Evolutionary conservation across 2,329 filamentous ascomycete genomes (phyloP), one percentile per base, ranked within the genome.

Genomic region (Pseudogymnoascus sp.): DNA sequence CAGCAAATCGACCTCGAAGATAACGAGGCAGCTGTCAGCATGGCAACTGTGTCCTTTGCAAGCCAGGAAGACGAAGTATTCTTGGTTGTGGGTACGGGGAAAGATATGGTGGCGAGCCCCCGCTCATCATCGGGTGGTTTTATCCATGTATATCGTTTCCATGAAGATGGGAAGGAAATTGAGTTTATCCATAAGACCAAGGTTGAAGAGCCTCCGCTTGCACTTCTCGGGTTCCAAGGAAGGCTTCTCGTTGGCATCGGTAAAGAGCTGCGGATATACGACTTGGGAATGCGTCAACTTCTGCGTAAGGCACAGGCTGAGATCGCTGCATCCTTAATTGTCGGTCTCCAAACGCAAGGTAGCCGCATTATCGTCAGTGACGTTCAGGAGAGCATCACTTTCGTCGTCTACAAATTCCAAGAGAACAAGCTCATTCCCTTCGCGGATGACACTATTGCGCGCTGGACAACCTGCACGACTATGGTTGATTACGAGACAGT

Each of bases 401-500:
- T 90, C 69, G 89, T 96, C 11, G 93, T 96, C 24, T 98, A 96
- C 81, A 98, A 99, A 75, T 88, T 89, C 46, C 86, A 91, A 68
- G 90, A 92, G 68, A 98, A 98, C 76, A 89, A 89, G 70, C 81
- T 99, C 59, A 96, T 99, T 65, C 90, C 93, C 0, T 99, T 99
- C 71, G 90, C 85, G 16, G 95, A 99, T 72, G 95, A 99, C 73
- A 89, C 88, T 6, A 84, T 97, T 65, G 83, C 92, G 60, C 87
- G 95, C 33, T 98, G 93, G 90, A 96, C 91, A 1, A 96, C 91
- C 0, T 90, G 90, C 68, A 89, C 90, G 0, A 84, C 92, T 2
- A 96, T 99, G 91, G 88, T 98, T 1, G 95, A 99, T 76, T 99
- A 99, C 75, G 95, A 99, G 74, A 96, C 95, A 1, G 87, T 90